Base-by-base conservation (phyloP, 768 basidiomycete species). In the Crucibulum laeve region DNA sequence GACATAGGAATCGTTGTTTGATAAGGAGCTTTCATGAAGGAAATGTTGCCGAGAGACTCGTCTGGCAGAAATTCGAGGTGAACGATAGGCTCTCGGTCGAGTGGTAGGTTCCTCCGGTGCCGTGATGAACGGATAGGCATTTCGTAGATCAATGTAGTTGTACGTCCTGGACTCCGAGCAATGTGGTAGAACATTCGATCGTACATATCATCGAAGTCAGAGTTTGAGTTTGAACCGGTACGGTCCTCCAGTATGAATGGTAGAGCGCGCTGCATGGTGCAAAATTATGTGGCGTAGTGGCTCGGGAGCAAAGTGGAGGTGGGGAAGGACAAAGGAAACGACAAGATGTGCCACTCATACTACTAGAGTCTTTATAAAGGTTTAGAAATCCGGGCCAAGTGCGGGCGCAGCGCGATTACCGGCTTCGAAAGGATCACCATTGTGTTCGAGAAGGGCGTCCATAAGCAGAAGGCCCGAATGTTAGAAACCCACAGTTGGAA, bases 121-220 rank as follows among this genome's bases (percentile, higher is more conserved):
- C 78, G 74, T 17, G 81, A 76, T 35, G 82, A 77, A 14, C 84
- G 80, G 38, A 78, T 74, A 33, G 70, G 70, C 75, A 86, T 84
- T 53, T 74, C 71, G 58, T 83, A 85, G 40, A 88, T 74, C 57
- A 76, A 76, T 5, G 80, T 72, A 0, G 65, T 63, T 18, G 60
- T 54, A 10, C 56, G 57, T 7, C 70, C 71, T 4, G 80, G 74
- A 17, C 67, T 61, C 3, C 76, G 73, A 4, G 74, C 61, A 25
- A 87, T 71, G 45, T 79, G 82, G 40, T 84, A 72, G 66, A 84
- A 87, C 49, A 80, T 63, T 43, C 86, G 77, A 61, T 89, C 86
- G 56, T 87, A 88, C 51, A 87, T 76, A 53, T 89, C 86, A 56
- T 86, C 84, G 49, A 79, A 87, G 68, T 89, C 84, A 1, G 82